Base-by-base conservation (phyloP, 306 rosid genomes). In the Rosa persica region DNA sequence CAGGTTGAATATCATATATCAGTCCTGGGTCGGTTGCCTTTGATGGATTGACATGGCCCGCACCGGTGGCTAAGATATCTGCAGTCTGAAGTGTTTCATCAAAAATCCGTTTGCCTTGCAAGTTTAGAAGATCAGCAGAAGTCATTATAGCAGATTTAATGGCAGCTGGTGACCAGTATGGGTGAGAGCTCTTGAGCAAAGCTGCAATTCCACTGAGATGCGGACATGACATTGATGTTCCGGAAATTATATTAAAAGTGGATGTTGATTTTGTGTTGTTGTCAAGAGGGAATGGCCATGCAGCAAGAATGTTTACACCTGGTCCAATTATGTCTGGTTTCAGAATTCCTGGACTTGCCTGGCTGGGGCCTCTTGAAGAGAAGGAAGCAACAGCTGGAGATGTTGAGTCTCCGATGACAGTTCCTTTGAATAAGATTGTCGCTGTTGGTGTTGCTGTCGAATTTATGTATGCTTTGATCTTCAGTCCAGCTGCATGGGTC, bases 151-250 rank as follows among this genome's bases (percentile, higher is more conserved):
- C 91, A 77, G 97, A 92, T 87, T 92, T 92, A 67, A 89, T 88
- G 66, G 93, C 87, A 57, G 94, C 91, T n/a, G 97, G 94, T 38
- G 94, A 89, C 94, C 97, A 89, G 52, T 73, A 23, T 75, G 93
- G 91, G 81, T 92, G 94, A 70, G 97, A 87, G 66, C 93, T 87
- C 80, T 92, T 89, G 68, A 92, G 87, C 86, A 92, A 83, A 86
- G 91, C 97, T 25, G 86, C 94, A 78, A 92, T 83, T 54, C 97
- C 94, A 67, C 94, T 89, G 30, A 92, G 89, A 92, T 92, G 94
- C n/a, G 97, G 92, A 66, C 94, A 92, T 71, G 97, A 75, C 94
- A 92, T 89, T 73, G 94, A 89, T 77, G 94, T 92, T 70, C 97
- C 97, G 6, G 97, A 92, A 48, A 82, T 73, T 39, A 92, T 79